Evolutionary conservation across 108 stramenopile species (phyloP), one percentile per base, ranked within the genome.

Genomic region (Pseudonitzschia pungens): DNA sequence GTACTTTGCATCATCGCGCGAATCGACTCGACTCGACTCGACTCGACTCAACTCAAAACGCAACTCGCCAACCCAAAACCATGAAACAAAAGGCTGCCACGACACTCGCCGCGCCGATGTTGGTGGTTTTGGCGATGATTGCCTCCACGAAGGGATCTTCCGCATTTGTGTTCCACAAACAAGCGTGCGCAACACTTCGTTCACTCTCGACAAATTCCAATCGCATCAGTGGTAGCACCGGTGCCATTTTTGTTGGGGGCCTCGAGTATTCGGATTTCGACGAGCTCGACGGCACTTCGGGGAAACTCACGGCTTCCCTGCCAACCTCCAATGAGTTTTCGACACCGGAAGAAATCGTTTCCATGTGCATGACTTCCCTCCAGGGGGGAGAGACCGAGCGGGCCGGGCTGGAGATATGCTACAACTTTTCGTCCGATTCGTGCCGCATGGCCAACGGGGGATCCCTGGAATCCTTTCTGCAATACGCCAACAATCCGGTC

Each of bases 371-470:
- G 84, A 71, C 81, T 51, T 74, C 70, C 51, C 57, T 89, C 54
- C 70, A 68, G 48, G 57, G 77, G 36, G 56, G 40, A 27, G 84
- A 89, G 73, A 53, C 27, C n/a, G 0, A 33, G 8, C 33, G 26
- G 8, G 32, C 60, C 29, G 60, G 60, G 11, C 70, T 91, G 2
- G 84, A 86, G 59, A 69, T 84, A n/a, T 92, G 92, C 69, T 92
- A 80, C 41, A 72, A 86, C 31, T 92, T 84, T 77, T 79, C 83
- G n/a, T 87, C 84, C 27, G 92, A 92, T 70, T 65, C 79, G 51
- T 89, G 87, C 50, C 80, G 89, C 7, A 89, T 87, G 33, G 84
- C 89, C n/a, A 65, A 81, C 41, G 89, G 92, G 24, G 88, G 89
- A 12, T 85, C 74, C 27, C 57, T 90, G 27, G 87, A 89, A 40